Base-by-base conservation (phyloP, 169 alveolate genomes). In the Haemoproteus tartakovskyi region DNA sequence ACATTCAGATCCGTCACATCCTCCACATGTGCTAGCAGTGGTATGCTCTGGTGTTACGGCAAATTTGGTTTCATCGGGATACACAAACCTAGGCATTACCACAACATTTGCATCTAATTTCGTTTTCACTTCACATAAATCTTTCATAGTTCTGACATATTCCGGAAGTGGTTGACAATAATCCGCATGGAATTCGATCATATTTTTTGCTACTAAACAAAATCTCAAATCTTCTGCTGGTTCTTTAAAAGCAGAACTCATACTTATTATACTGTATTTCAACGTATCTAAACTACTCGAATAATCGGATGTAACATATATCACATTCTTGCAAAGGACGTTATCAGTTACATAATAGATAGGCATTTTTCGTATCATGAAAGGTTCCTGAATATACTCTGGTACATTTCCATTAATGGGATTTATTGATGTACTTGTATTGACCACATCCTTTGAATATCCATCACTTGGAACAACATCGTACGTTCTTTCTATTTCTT, bases 181-280 rank as follows among this genome's bases (percentile, higher is more conserved):
- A 8, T 36, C 45, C 19, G 38, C 40, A 38, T 74, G 37, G 41
- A 57, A 74, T 16, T 19, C 5, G 2, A 57, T 46, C 8, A 45
- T 40, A 2, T 74, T 57, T 12, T 57, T 74, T 5, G 26, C 37
- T 14, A 56, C 36, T 12, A 74, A 29, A 51, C 41, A 48, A 19
- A 74, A 56, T 5, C 21, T 56, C 43, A 57, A 74, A 21, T 46
- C 62, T 30, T 74, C 78, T 51, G 26, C 30, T 8, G 84, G 46
- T 47, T 22, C 46, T n/a, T 50, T 45, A 16, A 51, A 48, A 29
- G 37, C 30, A 50, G 54, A 45, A 37, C 78, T 36, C n/a, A 74
- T 74, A 19, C 78, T 64, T 45, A 74, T 38, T 38, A 74, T 74
- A 38, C 84, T 74, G 47, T 33, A 45, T 50, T 74, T 74, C 38